Base-by-base conservation (phyloP, 192 early-diverging fungal species). In the Coemansia sp. region DNA sequence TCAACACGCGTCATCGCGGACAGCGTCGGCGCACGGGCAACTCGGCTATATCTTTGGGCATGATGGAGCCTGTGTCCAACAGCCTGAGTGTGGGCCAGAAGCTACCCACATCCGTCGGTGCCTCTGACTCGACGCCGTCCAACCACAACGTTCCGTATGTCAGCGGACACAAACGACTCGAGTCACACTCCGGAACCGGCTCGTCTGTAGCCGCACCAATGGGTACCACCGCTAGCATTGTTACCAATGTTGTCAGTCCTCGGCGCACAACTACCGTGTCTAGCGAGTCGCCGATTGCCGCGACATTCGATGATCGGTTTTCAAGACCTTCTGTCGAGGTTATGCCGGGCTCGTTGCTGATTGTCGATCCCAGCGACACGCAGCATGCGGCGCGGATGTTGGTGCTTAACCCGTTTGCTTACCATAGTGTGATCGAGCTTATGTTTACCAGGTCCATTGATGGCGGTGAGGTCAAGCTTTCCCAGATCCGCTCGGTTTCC, bases 321-420 rank as follows among this genome's bases (percentile, higher is more conserved):
- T n/a, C 62, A 8, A 69, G 63, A n/a, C 48, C 76, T 22, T 71
- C 48, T 35, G 76, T 83, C 1, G 81, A 83, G 61, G 33, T 69
- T 6, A 22, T 67, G 59, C 81, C 81, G 32, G 81, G 81, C 5
- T 64, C 76, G 7, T 48, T 83, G 54, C 54, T 83, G 9, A 53
- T 83, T 33, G 61, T 83, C 14, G 76, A 83, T n/a, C 81, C 81
- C 0, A 61, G 66, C 9, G 67, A 74, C 65, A 36, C 14, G 53
- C 32, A 75, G 57, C 52, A 66, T 69, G 70, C 18, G 8, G 81
- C 76, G 12, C 76, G 81, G 32, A 53, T 83, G 70, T 45, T 83
- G 36, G 67, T 83, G 53, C 76, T 83, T 39, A 83, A 83, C 59
- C 81, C 81, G 33, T 83, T 83, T 62, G 52, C 81, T 3, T 68